Evolutionary conservation across 108 stramenopile species (phyloP), one percentile per base, ranked within the genome.

Genomic region (Skeletonema menzelii): DNA sequence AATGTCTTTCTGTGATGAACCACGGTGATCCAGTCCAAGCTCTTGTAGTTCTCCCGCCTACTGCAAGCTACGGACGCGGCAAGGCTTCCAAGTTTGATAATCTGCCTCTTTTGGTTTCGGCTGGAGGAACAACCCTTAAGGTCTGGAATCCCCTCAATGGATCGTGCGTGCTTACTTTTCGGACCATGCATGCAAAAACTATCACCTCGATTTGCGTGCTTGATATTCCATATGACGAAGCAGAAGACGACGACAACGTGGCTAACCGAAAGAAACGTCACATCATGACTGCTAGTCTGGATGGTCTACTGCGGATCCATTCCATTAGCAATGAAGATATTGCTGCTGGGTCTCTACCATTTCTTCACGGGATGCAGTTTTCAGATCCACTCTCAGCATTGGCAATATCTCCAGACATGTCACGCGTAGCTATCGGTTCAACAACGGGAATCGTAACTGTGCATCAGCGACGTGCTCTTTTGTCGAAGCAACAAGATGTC

Each of bases 21-120:
- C 94, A 95, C 67, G 91, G 87, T 17, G 84, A 76, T 57, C 94
- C 94, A n/a, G 90, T 95, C 28, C 90, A 95, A 80, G 77, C 87
- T 14, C 31, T 93, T 27, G 60, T 90, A 8, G 61, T 87, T 13
- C 67, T 95, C 60, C 77, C 84, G 59, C 77, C 84, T 11, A 49
- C 74, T 22, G 46, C 22, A 26, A 30, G 56, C 27, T 15, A 26
- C 32, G 24, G 63, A 13, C 17, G 56, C 19, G 34, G 42, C 38
- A 14, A 67, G 5, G 49, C 59, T n/a, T 22, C 67, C 19, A 73
- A 73, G 46, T 68, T 63, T 27, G 79, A 80, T 62, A 69, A 73
- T 69, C 65, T 86, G 0, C 86, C 88, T 4, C 87, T 92, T 65
- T 56, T 92, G 7, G 65, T 89, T 5, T 93, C 91, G 2, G 91